Percentiles rank a stretch among this genome's conserved stretches.
These are phyloP conservation scores for Russula abietina DNA, from an alignment of 768 basidiomycete species.

Conservation along the genomic window DNA sequence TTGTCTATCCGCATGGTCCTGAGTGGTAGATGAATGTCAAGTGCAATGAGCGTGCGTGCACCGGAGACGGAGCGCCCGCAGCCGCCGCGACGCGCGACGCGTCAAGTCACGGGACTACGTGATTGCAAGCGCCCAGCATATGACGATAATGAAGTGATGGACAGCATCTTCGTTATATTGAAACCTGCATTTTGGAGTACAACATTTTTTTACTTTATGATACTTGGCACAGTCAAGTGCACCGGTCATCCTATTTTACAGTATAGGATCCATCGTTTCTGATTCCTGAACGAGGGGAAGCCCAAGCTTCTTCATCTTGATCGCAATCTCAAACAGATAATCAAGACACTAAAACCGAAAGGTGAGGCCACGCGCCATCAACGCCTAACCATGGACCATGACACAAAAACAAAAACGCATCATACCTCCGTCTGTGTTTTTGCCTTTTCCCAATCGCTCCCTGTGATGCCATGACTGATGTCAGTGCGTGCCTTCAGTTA, in stretches of 20 bases:
- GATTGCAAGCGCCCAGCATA: not conserved
- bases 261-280: too few species aligned
- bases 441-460: conserved; percentile 76
- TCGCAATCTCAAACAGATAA: conserved; percentile 84
- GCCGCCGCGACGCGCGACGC: not conserved
- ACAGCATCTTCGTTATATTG: not conserved
- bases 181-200: not conserved
- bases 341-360: conserved; percentile 60
- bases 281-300: conserved; percentile 44
- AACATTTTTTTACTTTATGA: not conserved
- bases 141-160: too few species aligned
- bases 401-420: not conserved
- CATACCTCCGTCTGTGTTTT: conserved; percentile 79
- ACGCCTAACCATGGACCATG: not conserved
- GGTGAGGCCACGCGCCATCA: not conserved
- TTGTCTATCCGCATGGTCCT: conserved; percentile 10
- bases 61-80: not conserved
- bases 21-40: not conserved
- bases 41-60: not conserved
- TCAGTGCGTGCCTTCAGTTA: too few species aligned
- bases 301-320: conserved; percentile 70
- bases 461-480: conserved; percentile 30
- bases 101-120: conserved; percentile 5
- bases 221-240: too few species aligned
- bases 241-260: too few species aligned